Base-by-base conservation (phyloP, 2,329 filamentous ascomycete genomes). In the Epichloe bromicola region DNA sequence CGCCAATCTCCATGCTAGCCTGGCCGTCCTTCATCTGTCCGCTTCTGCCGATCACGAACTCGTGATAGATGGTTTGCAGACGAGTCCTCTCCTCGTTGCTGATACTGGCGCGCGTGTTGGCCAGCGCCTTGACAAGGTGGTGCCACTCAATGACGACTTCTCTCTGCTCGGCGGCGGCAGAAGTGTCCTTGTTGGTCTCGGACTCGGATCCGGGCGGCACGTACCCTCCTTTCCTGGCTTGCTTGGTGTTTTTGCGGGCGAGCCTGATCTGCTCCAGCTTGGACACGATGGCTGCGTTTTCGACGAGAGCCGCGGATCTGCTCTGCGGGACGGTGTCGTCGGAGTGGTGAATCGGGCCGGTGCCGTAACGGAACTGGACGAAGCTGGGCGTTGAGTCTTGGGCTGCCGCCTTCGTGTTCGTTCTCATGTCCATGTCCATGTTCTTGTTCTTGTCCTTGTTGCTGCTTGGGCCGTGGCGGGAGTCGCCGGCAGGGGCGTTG, bases 1-100 rank as follows among this genome's bases (percentile, higher is more conserved):
- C 93, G 7, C 93, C 93, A 69, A 98, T 82, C 68, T 97, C 93
- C 66, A 83, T 94, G 51, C 85, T 86, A 0, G 86, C 89, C 68
- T 97, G 88, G 2, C 93, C 93, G 67, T 86, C 91, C 54, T 83
- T 88, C 88, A 98, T 89, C 72, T 97, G 90, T 7, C 93, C 93
- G 66, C 90, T 95, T 58, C 93, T 77, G 0, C 89, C 90, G 4
- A 88, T 86, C 0, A 96, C 83, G 72, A 98, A 98, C 69, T 98
- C 93, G 15, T 77, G 74, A 64, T 98, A 98, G 54, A 98, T 96
- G 40, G 79, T 79, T 60, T 80, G 76, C 57, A 98, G 67, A 53
- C 91, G 74, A 55, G 71, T 74, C 60, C 82, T 78, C 70, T 98
- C 93, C 53, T 88, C 79, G 3, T 74, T 72, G 62, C 85, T 88